phyloP scores from a whole-genome alignment of 306 rosid genomes.

The Ormosia semicastrata region DNA sequence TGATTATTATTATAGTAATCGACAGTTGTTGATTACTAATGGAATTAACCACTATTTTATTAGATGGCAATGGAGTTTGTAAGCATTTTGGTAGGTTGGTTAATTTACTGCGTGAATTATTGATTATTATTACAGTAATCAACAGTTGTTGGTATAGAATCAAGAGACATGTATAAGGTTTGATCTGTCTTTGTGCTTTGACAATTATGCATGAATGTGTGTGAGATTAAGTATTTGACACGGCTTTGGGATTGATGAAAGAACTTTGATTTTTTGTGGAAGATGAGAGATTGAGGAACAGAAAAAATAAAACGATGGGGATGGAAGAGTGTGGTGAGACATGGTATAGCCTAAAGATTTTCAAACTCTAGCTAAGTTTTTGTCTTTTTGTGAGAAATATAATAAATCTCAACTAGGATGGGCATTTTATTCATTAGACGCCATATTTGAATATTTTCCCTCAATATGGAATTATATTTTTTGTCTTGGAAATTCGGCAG shows the following conservation, averaged over 20 bases:
- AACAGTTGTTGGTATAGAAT: not conserved
- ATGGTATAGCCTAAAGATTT: not conserved
- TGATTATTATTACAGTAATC: not conserved
- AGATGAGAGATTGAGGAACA: not conserved
- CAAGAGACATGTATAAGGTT: not conserved
- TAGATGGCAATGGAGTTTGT: not conserved
- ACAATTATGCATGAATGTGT: conserved; percentile 29
- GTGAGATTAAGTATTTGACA: conserved; percentile 5
- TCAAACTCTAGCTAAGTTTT: not conserved
- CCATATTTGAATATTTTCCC: conserved; percentile 2
- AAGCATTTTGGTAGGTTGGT: conserved; percentile 13
- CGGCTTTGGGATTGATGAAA: conserved; percentile 32
- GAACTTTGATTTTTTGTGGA: not conserved
- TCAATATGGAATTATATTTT: not conserved
- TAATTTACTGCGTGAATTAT: not conserved
- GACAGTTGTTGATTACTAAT: not conserved
- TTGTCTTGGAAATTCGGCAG: not conserved
- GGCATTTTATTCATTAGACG: not conserved
- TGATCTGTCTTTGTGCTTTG: not conserved
- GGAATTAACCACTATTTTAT: not conserved
- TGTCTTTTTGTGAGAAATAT: conserved; percentile 24
- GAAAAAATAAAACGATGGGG: conserved; percentile 16
- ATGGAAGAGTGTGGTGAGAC: conserved; percentile 3
- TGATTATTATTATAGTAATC: not conserved
- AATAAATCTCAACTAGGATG: not conserved